Evolutionary conservation across 192 early-diverging fungal genomes (phyloP).

Genomic region (Backusella liffmaniae): DNA sequence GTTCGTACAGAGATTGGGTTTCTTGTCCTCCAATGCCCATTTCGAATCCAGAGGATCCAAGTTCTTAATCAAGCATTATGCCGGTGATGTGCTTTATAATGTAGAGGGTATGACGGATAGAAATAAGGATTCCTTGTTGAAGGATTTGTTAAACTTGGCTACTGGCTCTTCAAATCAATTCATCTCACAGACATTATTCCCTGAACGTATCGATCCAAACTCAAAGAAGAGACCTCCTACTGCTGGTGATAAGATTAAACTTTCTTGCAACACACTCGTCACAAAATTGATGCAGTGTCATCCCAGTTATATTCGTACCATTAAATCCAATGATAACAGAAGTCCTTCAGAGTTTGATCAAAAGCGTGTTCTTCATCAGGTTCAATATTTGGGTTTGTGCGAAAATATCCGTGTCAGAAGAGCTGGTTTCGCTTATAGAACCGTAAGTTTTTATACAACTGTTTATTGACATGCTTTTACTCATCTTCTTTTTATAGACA

Average conservation of each 20-base stretch:
- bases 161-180: slow-evolving; percentile 78
- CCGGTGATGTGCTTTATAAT: slow-evolving; percentile 93
- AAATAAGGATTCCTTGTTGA: slow-evolving; percentile 95
- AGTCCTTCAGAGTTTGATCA: slow-evolving; percentile 88
- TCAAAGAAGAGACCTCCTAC: slow-evolving; percentile 98
- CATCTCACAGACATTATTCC: slow-evolving; percentile 74
- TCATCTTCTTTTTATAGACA: slow-evolving; percentile 26
- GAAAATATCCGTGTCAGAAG: slow-evolving; percentile 97
- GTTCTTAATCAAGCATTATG: slow-evolving; percentile 93
- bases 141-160: slow-evolving; percentile 89
- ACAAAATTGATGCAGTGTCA: slow-evolving; percentile 93
- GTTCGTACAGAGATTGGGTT: slow-evolving; percentile 65
- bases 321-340: slow-evolving; percentile 98
- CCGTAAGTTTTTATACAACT: slow-evolving; percentile 14
- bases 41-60: slow-evolving; percentile 68
- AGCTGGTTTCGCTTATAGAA: slow-evolving; percentile 93
- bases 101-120: slow-evolving; percentile 95
- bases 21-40: slow-evolving; percentile 69
- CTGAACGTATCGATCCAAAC: slow-evolving; percentile 84
- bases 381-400: slow-evolving; percentile 94
- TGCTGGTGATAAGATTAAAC: slow-evolving; percentile 94
- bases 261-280: slow-evolving; percentile 81
- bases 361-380: slow-evolving; percentile 92
- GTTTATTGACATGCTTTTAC: not conserved
- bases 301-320: slow-evolving; percentile 94